phyloP scores from a whole-genome alignment of 2,329 filamentous ascomycete species.

The Plenodomus lindquistii region DNA sequence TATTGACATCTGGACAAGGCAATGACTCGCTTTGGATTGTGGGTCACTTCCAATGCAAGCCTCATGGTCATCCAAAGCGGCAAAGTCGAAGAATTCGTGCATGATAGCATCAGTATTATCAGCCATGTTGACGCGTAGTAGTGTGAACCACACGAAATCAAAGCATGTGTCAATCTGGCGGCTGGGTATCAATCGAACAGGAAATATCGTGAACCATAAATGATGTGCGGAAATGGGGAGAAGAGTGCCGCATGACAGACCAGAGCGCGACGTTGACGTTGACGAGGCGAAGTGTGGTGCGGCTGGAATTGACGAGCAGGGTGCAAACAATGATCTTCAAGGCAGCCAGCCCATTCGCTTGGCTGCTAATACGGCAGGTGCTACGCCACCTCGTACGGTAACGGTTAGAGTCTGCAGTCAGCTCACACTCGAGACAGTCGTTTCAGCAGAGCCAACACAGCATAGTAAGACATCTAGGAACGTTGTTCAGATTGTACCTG shows the following conservation, averaged over 20 bases:
- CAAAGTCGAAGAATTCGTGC: slow-evolving; percentile 44
- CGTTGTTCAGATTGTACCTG: too few species aligned
- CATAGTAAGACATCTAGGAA: too few species aligned
- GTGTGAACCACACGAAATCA: slow-evolving; percentile 3
- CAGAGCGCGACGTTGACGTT: slow-evolving; percentile 11
- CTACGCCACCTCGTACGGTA: background rate
- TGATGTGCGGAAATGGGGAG: slow-evolving; percentile 2
- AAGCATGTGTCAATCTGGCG: slow-evolving; percentile 17
- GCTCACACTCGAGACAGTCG: background rate
- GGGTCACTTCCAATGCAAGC: background rate
- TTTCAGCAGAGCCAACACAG: too few species aligned
- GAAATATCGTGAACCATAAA: background rate
- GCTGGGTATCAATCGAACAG: slow-evolving; percentile 8
- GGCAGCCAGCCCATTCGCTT: background rate
- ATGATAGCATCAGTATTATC: slow-evolving; percentile 20
- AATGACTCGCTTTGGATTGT: background rate
- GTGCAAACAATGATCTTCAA: slow-evolving; percentile 3
- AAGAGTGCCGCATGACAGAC: slow-evolving; percentile 20
- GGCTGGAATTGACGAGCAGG: slow-evolving; percentile 6
- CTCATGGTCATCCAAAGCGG: slow-evolving; percentile 28
- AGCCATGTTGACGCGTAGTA: slow-evolving; percentile 15
- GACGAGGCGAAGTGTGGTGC: slow-evolving; percentile 17
- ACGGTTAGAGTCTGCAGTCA: background rate
- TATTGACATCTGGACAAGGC: slow-evolving; percentile 3
- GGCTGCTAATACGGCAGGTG: background rate